phyloP scores from a whole-genome alignment of 2,329 filamentous ascomycete genomes.

The Aspergillus fischeri region DNA sequence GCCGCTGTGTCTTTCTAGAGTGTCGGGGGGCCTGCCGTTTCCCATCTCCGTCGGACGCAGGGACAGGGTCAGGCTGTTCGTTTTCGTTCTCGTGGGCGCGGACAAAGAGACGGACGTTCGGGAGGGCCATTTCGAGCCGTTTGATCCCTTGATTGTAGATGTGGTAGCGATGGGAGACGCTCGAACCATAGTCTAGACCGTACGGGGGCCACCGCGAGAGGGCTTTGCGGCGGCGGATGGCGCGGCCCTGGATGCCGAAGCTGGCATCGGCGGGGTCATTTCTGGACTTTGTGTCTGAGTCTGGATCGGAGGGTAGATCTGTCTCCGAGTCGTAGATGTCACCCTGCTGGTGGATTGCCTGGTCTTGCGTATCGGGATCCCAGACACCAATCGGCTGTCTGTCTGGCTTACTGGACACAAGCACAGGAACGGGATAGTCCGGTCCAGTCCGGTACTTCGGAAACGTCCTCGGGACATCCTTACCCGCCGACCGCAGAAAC shows the following conservation, averaged over 20 bases:
- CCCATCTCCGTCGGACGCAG: too few relatives aligned
- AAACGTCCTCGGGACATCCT: constrained; percentile 33
- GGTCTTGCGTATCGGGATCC: constrained; percentile 6
- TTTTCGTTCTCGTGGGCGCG: background rate
- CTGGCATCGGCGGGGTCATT: constrained; percentile 2
- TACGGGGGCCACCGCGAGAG: constrained; percentile 39
- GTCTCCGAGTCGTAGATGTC: background rate
- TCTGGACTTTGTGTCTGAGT: background rate
- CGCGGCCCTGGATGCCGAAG: background rate
- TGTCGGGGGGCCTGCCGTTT: background rate
- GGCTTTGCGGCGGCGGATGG: constrained; percentile 31
- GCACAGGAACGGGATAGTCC: constrained; percentile 31
- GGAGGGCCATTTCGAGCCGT: constrained; percentile 28
- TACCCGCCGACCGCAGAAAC: constrained; percentile 40
- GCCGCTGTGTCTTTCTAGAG: background rate
- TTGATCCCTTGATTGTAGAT: constrained; percentile 14
- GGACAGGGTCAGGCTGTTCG: background rate
- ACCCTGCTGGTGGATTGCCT: background rate
- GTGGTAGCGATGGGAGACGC: constrained; percentile 14
- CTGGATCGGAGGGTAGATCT: background rate
- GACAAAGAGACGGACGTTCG: constrained; percentile 28
- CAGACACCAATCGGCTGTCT: constrained; percentile 1
- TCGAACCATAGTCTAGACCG: constrained; percentile 31
- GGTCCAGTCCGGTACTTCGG: constrained; percentile 32
- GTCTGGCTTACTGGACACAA: constrained; percentile 11